A percentile compares a stretch with the other conserved stretches of the same genome.
phyloP scores from a whole-genome alignment of 2,329 filamentous ascomycete genomes.

The Fusarium goolgardi region DNA sequence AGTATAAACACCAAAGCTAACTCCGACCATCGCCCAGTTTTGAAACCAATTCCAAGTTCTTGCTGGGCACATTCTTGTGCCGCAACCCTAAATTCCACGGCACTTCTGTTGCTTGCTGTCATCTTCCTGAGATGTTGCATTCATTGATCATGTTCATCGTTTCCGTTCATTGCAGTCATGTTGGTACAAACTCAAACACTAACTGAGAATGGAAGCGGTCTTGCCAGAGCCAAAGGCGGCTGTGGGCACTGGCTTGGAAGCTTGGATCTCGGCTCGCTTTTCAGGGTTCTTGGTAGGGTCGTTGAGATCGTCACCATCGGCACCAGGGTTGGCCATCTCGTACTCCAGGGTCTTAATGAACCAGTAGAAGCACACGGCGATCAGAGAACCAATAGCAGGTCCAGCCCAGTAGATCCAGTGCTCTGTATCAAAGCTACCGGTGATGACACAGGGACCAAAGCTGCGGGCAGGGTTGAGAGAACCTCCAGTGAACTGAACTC shows the following conservation, averaged over 20 bases:
- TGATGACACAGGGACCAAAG: conserved; percentile 60
- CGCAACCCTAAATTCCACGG: neutral
- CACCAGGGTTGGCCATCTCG: conserved; percentile 60
- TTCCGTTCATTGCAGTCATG: conserved; percentile 15
- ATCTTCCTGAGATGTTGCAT: neutral
- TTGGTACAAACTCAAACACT: neutral
- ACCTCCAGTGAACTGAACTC: conserved; percentile 61
- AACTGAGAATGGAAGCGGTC: conserved; percentile 42
- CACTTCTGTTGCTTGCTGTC: neutral
- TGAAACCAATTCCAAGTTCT: neutral
- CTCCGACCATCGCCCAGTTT: neutral
- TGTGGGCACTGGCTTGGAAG: conserved; percentile 29
- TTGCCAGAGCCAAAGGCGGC: conserved; percentile 36
- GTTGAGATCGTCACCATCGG: conserved; percentile 58
- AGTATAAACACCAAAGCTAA: neutral
- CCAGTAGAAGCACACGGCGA: conserved; percentile 54
- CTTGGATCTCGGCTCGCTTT: conserved; percentile 51
- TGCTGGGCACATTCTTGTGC: neutral
- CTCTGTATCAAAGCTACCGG: conserved; percentile 54
- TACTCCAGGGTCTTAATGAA: conserved; percentile 57
- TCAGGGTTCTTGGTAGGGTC: conserved; percentile 59
- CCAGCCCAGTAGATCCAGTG: conserved; percentile 63
- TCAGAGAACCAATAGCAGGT: conserved; percentile 50
- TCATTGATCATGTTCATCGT: conserved; percentile 13
- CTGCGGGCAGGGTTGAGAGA: conserved; percentile 61